Evolutionary conservation across 352 stramenopile genomes (phyloP), one percentile per base, ranked within the genome.

Genomic region (Phytophthora tubulina): DNA sequence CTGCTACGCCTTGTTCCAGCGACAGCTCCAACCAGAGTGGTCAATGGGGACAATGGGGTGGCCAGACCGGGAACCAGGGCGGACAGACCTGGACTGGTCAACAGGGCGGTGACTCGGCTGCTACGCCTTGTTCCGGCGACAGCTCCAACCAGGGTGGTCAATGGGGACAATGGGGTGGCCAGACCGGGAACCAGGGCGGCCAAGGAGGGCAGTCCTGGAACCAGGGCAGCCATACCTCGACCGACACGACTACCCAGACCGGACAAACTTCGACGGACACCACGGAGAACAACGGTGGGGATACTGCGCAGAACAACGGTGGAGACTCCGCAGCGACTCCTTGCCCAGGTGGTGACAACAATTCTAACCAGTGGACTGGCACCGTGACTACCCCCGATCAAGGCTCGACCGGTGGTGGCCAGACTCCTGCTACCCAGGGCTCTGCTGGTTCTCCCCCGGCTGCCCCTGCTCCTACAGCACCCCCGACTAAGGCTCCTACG

Each of bases 291-390:
- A 21, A 21, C 21, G 21, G 21, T 21, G 21, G 21, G 21, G 21
- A 21, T 21, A 21, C 21, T 27, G 1, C 21, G 21, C 21, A 27
- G 21, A 27, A 27, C 21, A 27, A 27, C 21, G 21, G 21, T 27
- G 21, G 21, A 27, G 21, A 27, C 21, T 27, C 21, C 21, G 9
- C 17, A 1, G 64, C 56, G 49, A 73, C 65, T 42, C 65, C 65
- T 11, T 73, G 65, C 44, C 56, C 61, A 21, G 41, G 35, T 13
- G 35, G 56, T 5, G 48, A 59, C 13, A 45, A 62, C 21, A 46
- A 52, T 33, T 57, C 52, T 2, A 72, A 61, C 48, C 68, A 72
- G 30, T 71, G 54, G 61, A 63, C 53, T 39, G 61, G 62, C 14
- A 60, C 55, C 15, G 60, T 70, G 45, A 73, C 57, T 27, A 58